Conservation (phyloP, 2,329 filamentous ascomycete genomes). For the Lachnellula arida region DNA sequence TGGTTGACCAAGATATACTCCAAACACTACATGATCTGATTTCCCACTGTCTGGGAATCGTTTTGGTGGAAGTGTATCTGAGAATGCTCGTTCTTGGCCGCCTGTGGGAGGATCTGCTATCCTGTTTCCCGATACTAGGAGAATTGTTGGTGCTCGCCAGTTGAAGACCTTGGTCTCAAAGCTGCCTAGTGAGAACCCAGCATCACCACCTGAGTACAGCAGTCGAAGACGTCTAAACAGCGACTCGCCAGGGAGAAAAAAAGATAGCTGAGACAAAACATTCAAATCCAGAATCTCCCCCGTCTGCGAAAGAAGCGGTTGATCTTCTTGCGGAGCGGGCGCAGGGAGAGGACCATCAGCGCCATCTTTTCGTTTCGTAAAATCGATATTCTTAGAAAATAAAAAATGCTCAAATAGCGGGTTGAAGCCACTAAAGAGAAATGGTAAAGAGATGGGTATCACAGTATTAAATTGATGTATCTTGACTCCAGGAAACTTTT, state of each 20-base stretch:
- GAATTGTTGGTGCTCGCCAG: constrained; percentile 69
- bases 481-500: constrained; percentile 58
- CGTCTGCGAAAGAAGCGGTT: constrained; percentile 45
- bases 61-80: constrained; percentile 58
- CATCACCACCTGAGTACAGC: constrained; percentile 65
- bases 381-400: constrained; percentile 67
- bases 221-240: constrained; percentile 63
- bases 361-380: constrained; percentile 39
- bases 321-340: constrained; percentile 19
- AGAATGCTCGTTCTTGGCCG: constrained; percentile 52
- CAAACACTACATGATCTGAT: constrained; percentile 56
- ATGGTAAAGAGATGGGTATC: constrained; percentile 56
- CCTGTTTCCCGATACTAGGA: constrained; percentile 63
- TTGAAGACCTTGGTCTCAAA: constrained; percentile 73
- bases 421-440: constrained; percentile 63
- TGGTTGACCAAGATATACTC: constrained; percentile 60
- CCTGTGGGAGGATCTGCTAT: constrained; percentile 45
- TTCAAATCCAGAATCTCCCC: constrained; percentile 63
- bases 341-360: constrained; percentile 12
- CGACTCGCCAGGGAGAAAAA: constrained; percentile 61
- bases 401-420: constrained; percentile 71
- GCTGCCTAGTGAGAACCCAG: constrained; percentile 72
- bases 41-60: constrained; percentile 51
- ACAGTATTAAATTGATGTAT: constrained; percentile 57
- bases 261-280: constrained; percentile 63